These are phyloP conservation scores for Apocynum venetum DNA, from an alignment of 257 asterid genomes.

Conservation along the genomic window DNA sequence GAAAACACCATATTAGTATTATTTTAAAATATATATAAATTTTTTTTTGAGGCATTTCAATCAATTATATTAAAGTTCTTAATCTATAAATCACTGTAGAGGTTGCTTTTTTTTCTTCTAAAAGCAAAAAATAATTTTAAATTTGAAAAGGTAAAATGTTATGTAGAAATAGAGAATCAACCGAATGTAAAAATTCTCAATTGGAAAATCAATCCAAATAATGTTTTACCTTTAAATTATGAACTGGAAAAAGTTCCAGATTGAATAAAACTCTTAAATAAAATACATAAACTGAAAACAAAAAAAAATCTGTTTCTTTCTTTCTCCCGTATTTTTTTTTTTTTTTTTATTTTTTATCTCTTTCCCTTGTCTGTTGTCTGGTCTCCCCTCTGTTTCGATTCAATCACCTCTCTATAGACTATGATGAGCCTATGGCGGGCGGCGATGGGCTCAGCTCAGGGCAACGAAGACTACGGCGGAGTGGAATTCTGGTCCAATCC, in stretches of 20 bases:
- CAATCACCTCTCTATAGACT: neutral
- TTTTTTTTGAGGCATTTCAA: too few species aligned
- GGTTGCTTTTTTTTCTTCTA: too few species aligned
- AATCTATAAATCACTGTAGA: too few species aligned
- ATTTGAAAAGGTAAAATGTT: too few species aligned
- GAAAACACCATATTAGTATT: too few species aligned
- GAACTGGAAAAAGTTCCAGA: neutral
- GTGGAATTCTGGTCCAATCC: slow-evolving; percentile 80
- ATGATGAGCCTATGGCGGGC: slow-evolving; percentile 86
- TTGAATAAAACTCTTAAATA: neutral
- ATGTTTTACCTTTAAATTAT: too few species aligned
- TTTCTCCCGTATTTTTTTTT: neutral
- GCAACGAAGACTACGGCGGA: slow-evolving; percentile 65
- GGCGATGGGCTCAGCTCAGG: slow-evolving; percentile 58
- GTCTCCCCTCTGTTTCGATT: neutral
- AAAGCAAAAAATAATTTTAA: too few species aligned
- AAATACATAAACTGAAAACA: neutral
- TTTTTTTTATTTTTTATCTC: neutral
- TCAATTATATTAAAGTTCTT: too few species aligned
- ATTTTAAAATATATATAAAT: too few species aligned
- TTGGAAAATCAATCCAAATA: too few species aligned
- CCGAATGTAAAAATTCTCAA: too few species aligned
- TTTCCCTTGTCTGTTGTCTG: neutral
- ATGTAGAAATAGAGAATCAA: too few species aligned
- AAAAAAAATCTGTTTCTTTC: neutral